Evolutionary conservation across 306 rosid species (phyloP).

Genomic region (Echinosophora koreensis): DNA sequence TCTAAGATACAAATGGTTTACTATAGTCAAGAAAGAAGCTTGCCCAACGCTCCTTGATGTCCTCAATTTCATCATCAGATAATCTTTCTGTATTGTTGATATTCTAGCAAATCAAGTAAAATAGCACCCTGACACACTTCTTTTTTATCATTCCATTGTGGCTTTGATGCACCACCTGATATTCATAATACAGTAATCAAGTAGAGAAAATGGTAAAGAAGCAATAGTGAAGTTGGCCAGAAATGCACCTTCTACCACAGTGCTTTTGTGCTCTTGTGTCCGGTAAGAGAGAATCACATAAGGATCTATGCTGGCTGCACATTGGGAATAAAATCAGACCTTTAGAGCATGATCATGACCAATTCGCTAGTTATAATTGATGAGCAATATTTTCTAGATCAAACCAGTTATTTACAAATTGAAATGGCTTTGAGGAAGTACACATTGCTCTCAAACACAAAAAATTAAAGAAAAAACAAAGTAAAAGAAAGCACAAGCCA

Average conservation of each 20-base stretch:
- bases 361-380: background rate
- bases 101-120: no score
- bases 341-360: background rate
- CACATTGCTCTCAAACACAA: no score
- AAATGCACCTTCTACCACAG: conserved; percentile 30
- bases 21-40: no score
- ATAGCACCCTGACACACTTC: no score
- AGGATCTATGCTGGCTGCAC: conserved; percentile 43
- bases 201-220: background rate
- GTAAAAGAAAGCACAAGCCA: conserved; percentile 24
- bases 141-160: conserved; percentile 49
- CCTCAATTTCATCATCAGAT: no score
- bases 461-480: conserved; percentile 24
- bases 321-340: conserved; percentile 12
- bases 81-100: no score
- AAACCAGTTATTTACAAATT: background rate
- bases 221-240: background rate
- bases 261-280: conserved; percentile 45
- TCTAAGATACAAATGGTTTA: no score
- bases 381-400: background rate
- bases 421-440: no score
- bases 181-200: background rate
- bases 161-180: conserved; percentile 40
- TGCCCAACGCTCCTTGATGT: no score
- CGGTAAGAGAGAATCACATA: conserved; percentile 47